Evolutionary conservation across 192 early-diverging fungal species (phyloP), one percentile per base, ranked within the genome.

Genomic region (Chytriomyces sp.): DNA sequence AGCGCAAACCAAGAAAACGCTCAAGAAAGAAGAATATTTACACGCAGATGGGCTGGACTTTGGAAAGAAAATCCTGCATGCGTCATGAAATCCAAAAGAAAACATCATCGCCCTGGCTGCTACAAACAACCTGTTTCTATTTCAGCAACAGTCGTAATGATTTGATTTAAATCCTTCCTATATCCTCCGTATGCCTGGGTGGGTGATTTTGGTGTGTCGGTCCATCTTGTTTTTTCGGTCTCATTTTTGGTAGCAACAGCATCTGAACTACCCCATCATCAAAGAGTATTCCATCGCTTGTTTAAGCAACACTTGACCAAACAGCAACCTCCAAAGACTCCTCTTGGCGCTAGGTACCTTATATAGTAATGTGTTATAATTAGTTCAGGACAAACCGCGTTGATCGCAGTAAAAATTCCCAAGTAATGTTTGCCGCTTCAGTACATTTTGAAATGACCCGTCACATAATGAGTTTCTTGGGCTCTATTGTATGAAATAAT

Each of bases 61-160:
- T 77, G 90, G 86, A 74, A 94, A 96, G 84, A 98, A 98, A 83
- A 99, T 99, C 70, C 77, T 99, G 62, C 98, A 99, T 77, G 93
- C 96, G 33, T 94, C 93, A 53, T 99, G 96, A 95, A 96, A 99
- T 87, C 98, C 98, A 56, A 88, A 88, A 63, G 98, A 99, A 79
- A 98, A 98, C 80, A 75, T 58, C 38, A 75, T 69, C 31, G 95
- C 98, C 14, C 91, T 98, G 55, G 98, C 98, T 41, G 98, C 98
- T 25, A 99, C 98, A 39, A 99, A 99, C 88, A 99, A 98, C 79
- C 88, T 99, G 70, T 99, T 99, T 75, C 69, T 88, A 59, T 84
- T 88, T 63, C 81, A 88, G 59, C 74, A 74, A 39, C 36, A 39
- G 34, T 68, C 36, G 34, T 68, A n/a, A 49, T n/a, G n/a, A n/a